Evolutionary conservation across 148 eudicot genomes (phyloP), one percentile per base, ranked within the genome.

Genomic region (Vaccinium myrtillus): DNA sequence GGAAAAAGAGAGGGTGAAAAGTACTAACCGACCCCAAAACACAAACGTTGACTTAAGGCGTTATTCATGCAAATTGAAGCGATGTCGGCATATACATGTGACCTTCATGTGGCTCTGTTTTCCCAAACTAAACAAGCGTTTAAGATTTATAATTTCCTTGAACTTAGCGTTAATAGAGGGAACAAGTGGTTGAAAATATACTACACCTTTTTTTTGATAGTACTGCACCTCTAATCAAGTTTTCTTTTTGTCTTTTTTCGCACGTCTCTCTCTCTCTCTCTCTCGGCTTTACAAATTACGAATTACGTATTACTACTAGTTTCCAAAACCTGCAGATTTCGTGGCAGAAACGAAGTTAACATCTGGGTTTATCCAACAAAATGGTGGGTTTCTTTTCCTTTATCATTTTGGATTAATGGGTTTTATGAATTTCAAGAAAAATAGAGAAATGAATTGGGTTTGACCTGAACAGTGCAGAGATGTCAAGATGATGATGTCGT

Each of bases 401-500:
- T 65, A 23, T 65, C 71, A n/a, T 65, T 65, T 43, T 65, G 10
- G 30, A 65, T 10, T 25, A 63, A 65, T 23, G 30, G 71, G 32
- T 65, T 2, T 13, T 25, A 23, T 8, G 30, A 65, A 65, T 65
- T 65, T 10, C 32, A 65, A 23, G 32, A 65, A 23, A 23, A 55
- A 55, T 55, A 10, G 53, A 65, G 10, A 65, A 9, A 27, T 65
- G 16, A 69, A 30, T 30, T 69, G 74, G 74, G 78, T 43, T 74
- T 46, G 79, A 13, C 56, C 58, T 77, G 27, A 76, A 48, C n/a
- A 6, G 61, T 36, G n/a, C 73, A 73, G 70, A 69, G 43, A 69
- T 36, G 39, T 36, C 39, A 36, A 79, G 71, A 14, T 9, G 70
- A 85, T 58, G 51, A 85, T 80, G 83, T n/a, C 36, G 83, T 56